These are phyloP conservation scores for Orbilia blumenaviensis DNA, from an alignment of 2,329 filamentous ascomycete genomes.

Conservation along the genomic window DNA sequence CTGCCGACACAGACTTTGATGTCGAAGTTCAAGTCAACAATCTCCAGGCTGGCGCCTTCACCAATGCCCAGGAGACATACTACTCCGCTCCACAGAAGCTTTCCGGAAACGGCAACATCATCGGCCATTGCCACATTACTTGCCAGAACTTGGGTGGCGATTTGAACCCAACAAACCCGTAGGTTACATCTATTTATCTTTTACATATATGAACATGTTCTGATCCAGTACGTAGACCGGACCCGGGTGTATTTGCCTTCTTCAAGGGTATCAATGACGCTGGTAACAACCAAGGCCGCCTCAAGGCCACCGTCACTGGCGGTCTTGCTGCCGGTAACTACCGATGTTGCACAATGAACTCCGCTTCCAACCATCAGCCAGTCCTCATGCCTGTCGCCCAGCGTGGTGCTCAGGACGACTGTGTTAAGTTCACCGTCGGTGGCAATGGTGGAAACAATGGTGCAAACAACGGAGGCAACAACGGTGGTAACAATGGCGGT, in stretches of 20 bases:
- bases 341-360: conserved; percentile 66
- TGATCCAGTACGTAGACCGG: conserved; percentile 56
- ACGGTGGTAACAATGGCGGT: conserved; percentile 19
- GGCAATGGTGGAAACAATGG: conserved; percentile 7
- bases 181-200: background rate
- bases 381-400: conserved; percentile 69
- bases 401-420: conserved; percentile 67
- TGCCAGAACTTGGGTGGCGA: conserved; percentile 64
- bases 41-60: conserved; percentile 67
- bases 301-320: conserved; percentile 63
- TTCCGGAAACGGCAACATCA: conserved; percentile 60
- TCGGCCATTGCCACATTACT: conserved; percentile 66
- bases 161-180: conserved; percentile 60
- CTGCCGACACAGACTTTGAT: conserved; percentile 63
- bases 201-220: background rate
- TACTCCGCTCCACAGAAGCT: conserved; percentile 68
- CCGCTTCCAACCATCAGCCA: conserved; percentile 67
- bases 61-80: conserved; percentile 67
- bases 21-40: conserved; percentile 65
- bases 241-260: conserved; percentile 64
- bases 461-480: conserved; percentile 15
- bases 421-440: conserved; percentile 64
- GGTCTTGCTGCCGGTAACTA: conserved; percentile 66
- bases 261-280: conserved; percentile 70
- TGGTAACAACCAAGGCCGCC: conserved; percentile 64